phyloP scores from a whole-genome alignment of 805 yeast genomes.

The Lachancea mirantina region DNA sequence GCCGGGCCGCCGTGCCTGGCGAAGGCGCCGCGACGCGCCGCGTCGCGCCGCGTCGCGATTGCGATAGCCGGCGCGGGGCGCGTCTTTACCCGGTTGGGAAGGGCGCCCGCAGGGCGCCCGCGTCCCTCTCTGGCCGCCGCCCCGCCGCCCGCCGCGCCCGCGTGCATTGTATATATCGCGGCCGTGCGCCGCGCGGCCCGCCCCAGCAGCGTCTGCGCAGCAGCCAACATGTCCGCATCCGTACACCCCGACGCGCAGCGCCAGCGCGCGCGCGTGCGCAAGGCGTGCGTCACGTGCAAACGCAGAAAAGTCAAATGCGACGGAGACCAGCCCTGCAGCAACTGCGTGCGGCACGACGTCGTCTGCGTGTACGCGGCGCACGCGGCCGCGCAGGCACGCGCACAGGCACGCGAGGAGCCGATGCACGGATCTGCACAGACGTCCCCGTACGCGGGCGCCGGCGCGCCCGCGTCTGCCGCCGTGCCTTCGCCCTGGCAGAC shows the following conservation, averaged over 20 bases:
- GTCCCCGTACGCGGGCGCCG: conserved; percentile 1
- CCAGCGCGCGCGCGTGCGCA: conserved; percentile 15
- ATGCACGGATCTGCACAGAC: too few species aligned
- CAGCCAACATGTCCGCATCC: background rate
- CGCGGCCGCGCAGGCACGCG: conserved; percentile 1
- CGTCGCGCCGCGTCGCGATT: conserved; percentile 5
- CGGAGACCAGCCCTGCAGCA: conserved; percentile 39
- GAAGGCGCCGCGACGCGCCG: conserved; percentile 1
- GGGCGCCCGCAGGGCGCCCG: background rate
- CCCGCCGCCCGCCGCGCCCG: conserved; percentile 1
- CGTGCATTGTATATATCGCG: too few species aligned
- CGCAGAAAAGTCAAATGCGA: conserved; percentile 35
- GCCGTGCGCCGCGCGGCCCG: background rate
- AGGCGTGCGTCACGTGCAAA: conserved; percentile 21
- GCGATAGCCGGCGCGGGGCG: conserved; percentile 3
- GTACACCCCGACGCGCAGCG: background rate
- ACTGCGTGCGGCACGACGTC: conserved; percentile 36
- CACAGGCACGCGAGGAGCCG: background rate
- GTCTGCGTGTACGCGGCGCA: conserved; percentile 33
- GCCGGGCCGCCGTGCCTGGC: background rate
- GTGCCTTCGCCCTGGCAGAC: conserved; percentile 24
- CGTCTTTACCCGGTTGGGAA: background rate
- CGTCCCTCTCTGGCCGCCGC: background rate
- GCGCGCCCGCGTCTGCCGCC: conserved; percentile 1
- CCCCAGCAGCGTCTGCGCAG: background rate